Percentiles rank a stretch among this genome's conserved stretches.
phyloP scores from a whole-genome alignment of 768 basidiomycete genomes.

The Tricholoma terreum region DNA sequence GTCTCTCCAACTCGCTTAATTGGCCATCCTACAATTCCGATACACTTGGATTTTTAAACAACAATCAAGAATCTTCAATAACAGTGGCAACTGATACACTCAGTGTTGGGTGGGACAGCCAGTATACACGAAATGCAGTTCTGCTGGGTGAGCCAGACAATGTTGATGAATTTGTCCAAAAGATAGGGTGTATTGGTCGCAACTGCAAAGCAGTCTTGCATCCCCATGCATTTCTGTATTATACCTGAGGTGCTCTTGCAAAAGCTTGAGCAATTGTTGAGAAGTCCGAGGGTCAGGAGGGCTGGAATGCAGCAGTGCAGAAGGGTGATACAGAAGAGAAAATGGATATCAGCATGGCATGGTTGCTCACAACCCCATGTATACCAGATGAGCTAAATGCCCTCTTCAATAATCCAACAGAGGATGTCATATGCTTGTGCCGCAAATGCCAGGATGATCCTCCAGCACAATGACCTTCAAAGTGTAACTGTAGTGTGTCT shows the following conservation, averaged over 20 bases:
- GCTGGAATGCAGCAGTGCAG: background rate
- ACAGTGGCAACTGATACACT: constrained; percentile 16
- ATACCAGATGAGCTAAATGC: constrained; percentile 1
- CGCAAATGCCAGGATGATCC: background rate
- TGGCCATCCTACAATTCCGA: no score
- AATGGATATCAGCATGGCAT: constrained; percentile 12
- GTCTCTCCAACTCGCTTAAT: constrained; percentile 8
- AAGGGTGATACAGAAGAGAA: background rate
- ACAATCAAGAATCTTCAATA: constrained; percentile 1
- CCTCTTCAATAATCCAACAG: constrained; percentile 7
- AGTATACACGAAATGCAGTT: constrained; percentile 8
- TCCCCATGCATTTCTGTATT: background rate
- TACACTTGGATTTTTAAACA: constrained; percentile 9
- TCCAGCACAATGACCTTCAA: background rate
- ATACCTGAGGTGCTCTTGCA: background rate
- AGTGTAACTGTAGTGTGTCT: constrained; percentile 7
- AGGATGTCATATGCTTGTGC: constrained; percentile 5
- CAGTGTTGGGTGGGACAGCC: constrained; percentile 18
- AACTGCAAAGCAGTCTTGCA: background rate
- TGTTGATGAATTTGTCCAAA: constrained; percentile 16
- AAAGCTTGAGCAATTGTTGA: background rate
- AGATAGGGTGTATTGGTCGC: constrained; percentile 9
- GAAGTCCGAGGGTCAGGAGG: background rate
- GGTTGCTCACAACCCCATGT: constrained; percentile 8
- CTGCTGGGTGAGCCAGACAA: constrained; percentile 13